These are phyloP conservation scores for Globisporangium cylindrosporum DNA, from an alignment of 352 stramenopile species.

Conservation along the genomic window DNA sequence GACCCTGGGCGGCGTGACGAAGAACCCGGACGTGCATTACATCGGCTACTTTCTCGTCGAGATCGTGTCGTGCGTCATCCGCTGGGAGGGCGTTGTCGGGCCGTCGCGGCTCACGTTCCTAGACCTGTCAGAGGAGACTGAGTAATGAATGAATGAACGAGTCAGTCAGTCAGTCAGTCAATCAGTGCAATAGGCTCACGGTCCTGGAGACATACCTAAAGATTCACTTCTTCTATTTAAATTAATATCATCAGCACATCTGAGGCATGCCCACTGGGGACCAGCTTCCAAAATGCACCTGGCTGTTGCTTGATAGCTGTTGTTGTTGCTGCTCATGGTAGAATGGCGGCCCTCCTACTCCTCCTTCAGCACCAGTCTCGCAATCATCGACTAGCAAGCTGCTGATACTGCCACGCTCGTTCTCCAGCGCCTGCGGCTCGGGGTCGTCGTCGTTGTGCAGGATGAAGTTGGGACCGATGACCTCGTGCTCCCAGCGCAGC, in stretches of 20 bases:
- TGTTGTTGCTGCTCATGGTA: background rate
- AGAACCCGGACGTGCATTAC: constrained; percentile 10
- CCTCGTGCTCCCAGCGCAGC: constrained; percentile 19
- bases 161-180: background rate
- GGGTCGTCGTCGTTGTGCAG: constrained; percentile 12
- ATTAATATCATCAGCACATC: background rate
- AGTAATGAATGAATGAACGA: background rate
- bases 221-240: background rate
- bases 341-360: background rate
- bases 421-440: background rate
- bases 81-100: constrained; percentile 6
- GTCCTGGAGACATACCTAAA: background rate
- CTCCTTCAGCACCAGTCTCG: background rate
- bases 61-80: constrained; percentile 16
- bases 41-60: constrained; percentile 19
- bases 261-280: background rate
- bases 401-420: background rate
- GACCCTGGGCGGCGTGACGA: constrained; percentile 13
- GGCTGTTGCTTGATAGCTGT: background rate
- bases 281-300: background rate
- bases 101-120: constrained; percentile 15
- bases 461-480: constrained; percentile 14
- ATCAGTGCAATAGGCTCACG: background rate
- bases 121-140: background rate
- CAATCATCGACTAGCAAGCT: background rate